These are phyloP conservation scores for Cutaneotrichosporon cavernicola DNA, from an alignment of 1,284 basidiomycete species.

Conservation along the genomic window DNA sequence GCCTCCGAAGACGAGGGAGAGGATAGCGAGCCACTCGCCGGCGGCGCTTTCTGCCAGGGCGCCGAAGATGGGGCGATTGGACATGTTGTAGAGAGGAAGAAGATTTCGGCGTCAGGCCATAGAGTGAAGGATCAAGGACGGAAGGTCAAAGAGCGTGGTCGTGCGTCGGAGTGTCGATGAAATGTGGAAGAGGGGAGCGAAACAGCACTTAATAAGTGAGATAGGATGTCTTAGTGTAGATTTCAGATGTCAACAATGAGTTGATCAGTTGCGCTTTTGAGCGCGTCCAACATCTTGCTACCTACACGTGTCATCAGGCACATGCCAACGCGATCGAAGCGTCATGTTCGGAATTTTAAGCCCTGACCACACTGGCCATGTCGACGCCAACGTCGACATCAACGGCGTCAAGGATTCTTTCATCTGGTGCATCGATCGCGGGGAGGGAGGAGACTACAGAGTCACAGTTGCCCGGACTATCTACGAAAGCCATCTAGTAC, in stretches of 20 bases:
- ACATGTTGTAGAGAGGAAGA: conserved; percentile 11
- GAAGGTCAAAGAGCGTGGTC: conserved; percentile 1
- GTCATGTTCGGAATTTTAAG: background rate
- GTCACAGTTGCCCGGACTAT: conserved; percentile 12
- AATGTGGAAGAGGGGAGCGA: background rate
- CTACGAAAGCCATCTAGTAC: conserved; percentile 16
- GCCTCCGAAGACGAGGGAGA: conserved; percentile 72
- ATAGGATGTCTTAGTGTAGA: background rate
- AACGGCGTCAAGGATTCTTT: background rate
- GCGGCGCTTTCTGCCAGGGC: conserved; percentile 28
- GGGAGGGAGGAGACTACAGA: conserved; percentile 10
- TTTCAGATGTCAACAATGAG: background rate
- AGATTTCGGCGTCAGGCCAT: conserved; percentile 6
- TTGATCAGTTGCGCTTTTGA: background rate
- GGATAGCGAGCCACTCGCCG: conserved; percentile 62
- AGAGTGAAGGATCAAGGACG: background rate
- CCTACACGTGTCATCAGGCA: conserved; percentile 4
- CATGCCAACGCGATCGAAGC: background rate
- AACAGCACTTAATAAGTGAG: background rate
- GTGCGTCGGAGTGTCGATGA: background rate
- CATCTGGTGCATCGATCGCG: conserved; percentile 18
- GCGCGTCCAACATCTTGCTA: background rate
- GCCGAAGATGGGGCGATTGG: conserved; percentile 3
- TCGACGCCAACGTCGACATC: background rate
- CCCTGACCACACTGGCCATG: background rate